phyloP scores from a whole-genome alignment of 345 rosid genomes.

The Noccaea caerulescens region DNA sequence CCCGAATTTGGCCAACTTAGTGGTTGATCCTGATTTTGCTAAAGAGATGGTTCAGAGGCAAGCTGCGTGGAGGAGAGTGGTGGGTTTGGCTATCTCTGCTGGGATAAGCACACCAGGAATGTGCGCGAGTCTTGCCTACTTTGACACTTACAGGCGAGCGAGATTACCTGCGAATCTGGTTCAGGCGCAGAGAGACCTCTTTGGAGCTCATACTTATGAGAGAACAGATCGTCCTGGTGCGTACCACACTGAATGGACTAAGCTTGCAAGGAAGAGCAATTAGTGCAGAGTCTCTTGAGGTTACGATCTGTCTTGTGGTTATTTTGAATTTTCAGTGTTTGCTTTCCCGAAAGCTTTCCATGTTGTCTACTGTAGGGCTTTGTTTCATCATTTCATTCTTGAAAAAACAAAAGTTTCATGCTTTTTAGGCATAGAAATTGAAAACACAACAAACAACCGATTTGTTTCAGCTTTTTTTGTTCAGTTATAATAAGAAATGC shows the following conservation, averaged over 20 bases:
- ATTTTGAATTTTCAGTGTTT: conserved; percentile 28
- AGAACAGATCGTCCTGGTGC: conserved; percentile 81
- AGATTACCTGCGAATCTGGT: conserved; percentile 92
- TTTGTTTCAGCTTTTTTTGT: conserved; percentile 21
- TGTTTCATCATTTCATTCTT: conserved; percentile 21
- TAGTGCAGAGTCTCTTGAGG: conserved; percentile 51
- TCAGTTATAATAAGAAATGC: conserved; percentile 35
- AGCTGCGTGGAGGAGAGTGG: conserved; percentile 95
- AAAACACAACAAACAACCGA: neutral
- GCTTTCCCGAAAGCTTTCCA: neutral
- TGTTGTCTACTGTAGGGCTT: conserved; percentile 26
- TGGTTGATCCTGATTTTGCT: conserved; percentile 94
- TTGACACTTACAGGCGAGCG: conserved; percentile 92
- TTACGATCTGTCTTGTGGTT: conserved; percentile 38
- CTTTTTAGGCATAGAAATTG: conserved; percentile 28
- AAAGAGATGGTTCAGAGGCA: conserved; percentile 95
- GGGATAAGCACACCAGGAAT: conserved; percentile 96
- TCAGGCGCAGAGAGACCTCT: conserved; percentile 97
- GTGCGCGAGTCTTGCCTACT: conserved; percentile 92
- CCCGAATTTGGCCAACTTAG: conserved; percentile 69
- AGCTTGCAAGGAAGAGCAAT: conserved; percentile 66
- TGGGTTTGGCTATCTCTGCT: conserved; percentile 75
- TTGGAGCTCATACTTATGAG: conserved; percentile 98
- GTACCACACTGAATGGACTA: conserved; percentile 90
- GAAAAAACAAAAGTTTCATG: conserved; percentile 6